Conservation (phyloP, 306 rosid genomes). For the Cicer pinnatifidum region DNA sequence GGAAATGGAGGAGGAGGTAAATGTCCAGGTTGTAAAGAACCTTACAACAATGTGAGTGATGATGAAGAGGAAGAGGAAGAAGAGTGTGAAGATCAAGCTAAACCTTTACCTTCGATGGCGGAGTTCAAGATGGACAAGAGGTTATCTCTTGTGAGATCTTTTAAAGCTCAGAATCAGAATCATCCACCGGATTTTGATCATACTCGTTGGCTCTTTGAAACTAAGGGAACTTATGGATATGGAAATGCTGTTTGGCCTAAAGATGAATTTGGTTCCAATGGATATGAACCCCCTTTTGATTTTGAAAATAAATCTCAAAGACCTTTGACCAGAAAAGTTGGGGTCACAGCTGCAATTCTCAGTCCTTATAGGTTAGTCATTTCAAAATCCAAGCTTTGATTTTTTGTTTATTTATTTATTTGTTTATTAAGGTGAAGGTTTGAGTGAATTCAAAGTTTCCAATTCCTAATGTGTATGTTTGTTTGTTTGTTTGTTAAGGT, state of each 20-base stretch:
- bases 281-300: slow-evolving; percentile 73
- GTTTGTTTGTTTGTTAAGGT: slow-evolving; percentile 50
- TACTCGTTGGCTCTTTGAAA: slow-evolving; percentile 82
- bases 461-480: background rate
- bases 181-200: slow-evolving; percentile 79
- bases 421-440: background rate
- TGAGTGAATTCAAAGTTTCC: background rate
- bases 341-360: slow-evolving; percentile 74
- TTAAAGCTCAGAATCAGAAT: slow-evolving; percentile 72
- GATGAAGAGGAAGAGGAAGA: slow-evolving; percentile 42
- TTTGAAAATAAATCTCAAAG: slow-evolving; percentile 63
- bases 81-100: slow-evolving; percentile 68
- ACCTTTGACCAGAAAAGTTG: slow-evolving; percentile 78
- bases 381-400: background rate
- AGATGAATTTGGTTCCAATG: slow-evolving; percentile 71
- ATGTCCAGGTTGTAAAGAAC: slow-evolving; percentile 85
- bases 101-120: slow-evolving; percentile 77
- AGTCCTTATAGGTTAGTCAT: slow-evolving; percentile 73
- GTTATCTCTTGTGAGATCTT: slow-evolving; percentile 74
- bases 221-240: slow-evolving; percentile 86
- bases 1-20: slow-evolving; percentile 56
- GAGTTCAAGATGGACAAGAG: slow-evolving; percentile 77
- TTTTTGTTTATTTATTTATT: background rate
- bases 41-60: slow-evolving; percentile 52
- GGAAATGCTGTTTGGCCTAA: slow-evolving; percentile 93